Evolutionary conservation across 495 filamentous ascomycete species (phyloP).

Genomic region (Penicillium paradoxum): DNA sequence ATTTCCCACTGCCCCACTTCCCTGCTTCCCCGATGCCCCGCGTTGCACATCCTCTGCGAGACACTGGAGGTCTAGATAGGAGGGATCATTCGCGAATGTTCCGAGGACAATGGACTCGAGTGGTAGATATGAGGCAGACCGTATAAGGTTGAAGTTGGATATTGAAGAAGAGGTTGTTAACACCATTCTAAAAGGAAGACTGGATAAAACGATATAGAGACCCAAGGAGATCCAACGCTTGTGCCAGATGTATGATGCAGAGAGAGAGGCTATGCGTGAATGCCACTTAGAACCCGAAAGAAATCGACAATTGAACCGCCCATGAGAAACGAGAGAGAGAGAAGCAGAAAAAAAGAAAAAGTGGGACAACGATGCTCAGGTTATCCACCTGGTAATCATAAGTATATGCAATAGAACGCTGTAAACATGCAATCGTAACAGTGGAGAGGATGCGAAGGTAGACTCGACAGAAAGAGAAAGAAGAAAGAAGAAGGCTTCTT

Average conservation of each 20-base stretch:
- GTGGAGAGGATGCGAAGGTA: not conserved
- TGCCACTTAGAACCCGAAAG: not conserved
- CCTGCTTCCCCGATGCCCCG: slow-evolving; percentile 13
- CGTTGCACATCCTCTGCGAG: not conserved
- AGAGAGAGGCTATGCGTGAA: not conserved
- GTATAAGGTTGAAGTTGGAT: too few relatives aligned
- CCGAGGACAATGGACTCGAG: not conserved
- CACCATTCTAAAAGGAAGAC: too few relatives aligned
- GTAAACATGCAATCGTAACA: slow-evolving; percentile 9
- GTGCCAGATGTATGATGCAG: not conserved
- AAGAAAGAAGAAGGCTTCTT: not conserved
- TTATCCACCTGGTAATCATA: not conserved
- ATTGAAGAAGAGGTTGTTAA: too few relatives aligned
- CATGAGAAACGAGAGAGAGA: not conserved
- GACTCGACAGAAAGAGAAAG: not conserved
- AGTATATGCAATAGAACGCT: slow-evolving; percentile 21
- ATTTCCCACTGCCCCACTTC: slow-evolving; percentile 8
- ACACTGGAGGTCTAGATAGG: not conserved
- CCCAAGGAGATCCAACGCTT: too few relatives aligned
- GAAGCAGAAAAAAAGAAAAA: not conserved
- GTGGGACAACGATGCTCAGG: too few relatives aligned
- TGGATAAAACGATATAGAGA: too few relatives aligned
- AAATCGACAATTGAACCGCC: slow-evolving; percentile 1
- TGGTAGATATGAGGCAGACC: not conserved
- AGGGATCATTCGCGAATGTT: not conserved